A percentile compares a stretch with the other conserved stretches of the same genome.
phyloP scores from a whole-genome alignment of 2,329 filamentous ascomycete species.

The Grosmannia clavigera region DNA sequence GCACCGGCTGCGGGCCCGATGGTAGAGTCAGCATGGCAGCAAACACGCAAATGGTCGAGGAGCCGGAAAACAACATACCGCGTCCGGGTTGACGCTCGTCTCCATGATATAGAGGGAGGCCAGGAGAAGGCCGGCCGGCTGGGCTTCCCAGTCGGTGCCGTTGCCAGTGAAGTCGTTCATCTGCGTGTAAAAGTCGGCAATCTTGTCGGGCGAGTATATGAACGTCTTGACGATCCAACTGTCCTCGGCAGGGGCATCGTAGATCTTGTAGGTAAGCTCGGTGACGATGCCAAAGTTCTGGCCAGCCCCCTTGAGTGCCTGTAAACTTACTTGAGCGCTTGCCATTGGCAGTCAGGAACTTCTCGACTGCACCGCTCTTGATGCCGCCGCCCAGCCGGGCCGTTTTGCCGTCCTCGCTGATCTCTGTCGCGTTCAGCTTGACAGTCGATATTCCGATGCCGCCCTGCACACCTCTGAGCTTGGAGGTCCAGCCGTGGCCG shows the following conservation, averaged over 20 bases:
- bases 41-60: neutral
- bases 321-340: neutral
- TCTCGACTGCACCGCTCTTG: neutral
- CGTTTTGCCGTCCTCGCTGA: neutral
- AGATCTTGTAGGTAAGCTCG: neutral
- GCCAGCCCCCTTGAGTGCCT: conserved; percentile 27
- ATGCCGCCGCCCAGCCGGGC: neutral
- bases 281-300: neutral
- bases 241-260: neutral
- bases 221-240: neutral
- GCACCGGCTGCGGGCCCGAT: neutral
- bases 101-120: neutral
- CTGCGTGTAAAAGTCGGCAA: neutral
- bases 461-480: neutral
- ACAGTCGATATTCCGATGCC: neutral
- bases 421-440: neutral
- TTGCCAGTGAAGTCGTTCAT: neutral
- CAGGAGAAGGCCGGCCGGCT: neutral
- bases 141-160: neutral
- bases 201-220: neutral
- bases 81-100: neutral
- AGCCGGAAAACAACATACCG: neutral
- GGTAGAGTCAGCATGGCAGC: neutral
- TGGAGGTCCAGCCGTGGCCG: neutral
- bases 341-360: neutral